Evolutionary conservation across 2,329 filamentous ascomycete genomes (phyloP), one percentile per base, ranked within the genome.

Genomic region (Botrytis fabae): DNA sequence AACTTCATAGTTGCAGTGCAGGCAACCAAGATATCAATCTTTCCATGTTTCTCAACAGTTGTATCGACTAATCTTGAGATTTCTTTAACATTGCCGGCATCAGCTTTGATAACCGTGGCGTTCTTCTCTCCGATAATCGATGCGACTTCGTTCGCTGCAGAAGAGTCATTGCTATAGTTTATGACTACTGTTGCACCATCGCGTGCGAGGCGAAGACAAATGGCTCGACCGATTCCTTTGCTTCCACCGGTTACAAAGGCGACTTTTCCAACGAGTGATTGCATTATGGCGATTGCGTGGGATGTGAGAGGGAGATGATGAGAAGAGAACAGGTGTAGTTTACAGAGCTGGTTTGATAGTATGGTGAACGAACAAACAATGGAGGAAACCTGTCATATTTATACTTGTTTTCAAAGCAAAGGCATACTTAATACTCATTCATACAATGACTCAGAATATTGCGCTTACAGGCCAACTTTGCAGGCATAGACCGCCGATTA

Each of bases 201-300:
- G 74, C 83, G 82, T 78, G 86, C 87, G 59, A 90, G 86, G 74
- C 86, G 85, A 72, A 88, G 85, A 75, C 87, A 88, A 71, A 87
- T 87, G 73, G 88, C 87, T 71, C 85, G 83, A 42, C 89, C 89
- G 75, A 91, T 90, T 74, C 89, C 89, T 77, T 88, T 88, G 72
- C 85, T 86, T 72, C 84, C 85, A 59, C 81, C 82, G 25, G 80
- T 77, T 60, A 85, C 65, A 22, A 80, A 68, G 51, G 77, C 78
- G n/a, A 80, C 75, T 75, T 79, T 80, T 16, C 78, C 78, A 4
- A 74, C 35, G 61, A 79, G 78, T 44, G 76, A 44, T 28, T 73
- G 73, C 76, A 76, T 78, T 64, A 51, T 44, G 38, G 40, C 20
- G 22, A 28, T 66, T 73, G n/a, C 57, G 54, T 64, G 57, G 35